These are phyloP conservation scores for Coleophoma crateriformis DNA, from an alignment of 2,329 filamentous ascomycete species.

Conservation along the genomic window DNA sequence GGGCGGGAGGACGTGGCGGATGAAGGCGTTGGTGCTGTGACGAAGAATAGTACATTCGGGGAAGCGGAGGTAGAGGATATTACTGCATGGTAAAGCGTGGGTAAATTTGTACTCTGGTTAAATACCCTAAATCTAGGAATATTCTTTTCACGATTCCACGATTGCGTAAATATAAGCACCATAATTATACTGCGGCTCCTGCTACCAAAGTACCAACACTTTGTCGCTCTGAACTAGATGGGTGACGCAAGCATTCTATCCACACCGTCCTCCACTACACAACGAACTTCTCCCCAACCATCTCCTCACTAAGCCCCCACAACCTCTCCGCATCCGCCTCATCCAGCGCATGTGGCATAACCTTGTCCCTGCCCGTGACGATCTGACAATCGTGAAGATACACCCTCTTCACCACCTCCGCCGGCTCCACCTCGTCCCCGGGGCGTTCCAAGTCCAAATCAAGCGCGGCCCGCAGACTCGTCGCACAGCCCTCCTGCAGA, in stretches of 20 bases:
- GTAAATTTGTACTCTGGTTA: no score
- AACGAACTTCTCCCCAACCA: constrained; percentile 36
- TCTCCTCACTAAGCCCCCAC: constrained; percentile 38
- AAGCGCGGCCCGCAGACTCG: constrained; percentile 30
- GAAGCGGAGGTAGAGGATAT: constrained; percentile 96
- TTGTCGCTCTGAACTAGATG: no score
- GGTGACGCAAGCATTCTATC: no score
- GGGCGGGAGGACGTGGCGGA: constrained; percentile 37
- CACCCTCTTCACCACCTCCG: constrained; percentile 1
- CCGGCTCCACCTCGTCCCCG: no score
- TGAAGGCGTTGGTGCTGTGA: constrained; percentile 55
- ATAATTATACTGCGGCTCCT: no score
- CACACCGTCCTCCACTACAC: no score
- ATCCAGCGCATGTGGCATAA: constrained; percentile 6
- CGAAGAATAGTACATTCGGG: constrained; percentile 87
- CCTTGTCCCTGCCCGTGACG: neutral
- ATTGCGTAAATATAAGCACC: no score
- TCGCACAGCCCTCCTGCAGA: constrained; percentile 12
- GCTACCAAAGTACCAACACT: no score
- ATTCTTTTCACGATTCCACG: no score
- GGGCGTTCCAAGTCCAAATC: constrained; percentile 23
- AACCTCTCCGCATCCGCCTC: constrained; percentile 30
- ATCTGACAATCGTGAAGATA: constrained; percentile 7
- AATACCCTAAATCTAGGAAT: no score
- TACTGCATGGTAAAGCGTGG: constrained; percentile 69